These are phyloP conservation scores for Fusarium concolor DNA, from an alignment of 2,329 filamentous ascomycete genomes.

Conservation along the genomic window DNA sequence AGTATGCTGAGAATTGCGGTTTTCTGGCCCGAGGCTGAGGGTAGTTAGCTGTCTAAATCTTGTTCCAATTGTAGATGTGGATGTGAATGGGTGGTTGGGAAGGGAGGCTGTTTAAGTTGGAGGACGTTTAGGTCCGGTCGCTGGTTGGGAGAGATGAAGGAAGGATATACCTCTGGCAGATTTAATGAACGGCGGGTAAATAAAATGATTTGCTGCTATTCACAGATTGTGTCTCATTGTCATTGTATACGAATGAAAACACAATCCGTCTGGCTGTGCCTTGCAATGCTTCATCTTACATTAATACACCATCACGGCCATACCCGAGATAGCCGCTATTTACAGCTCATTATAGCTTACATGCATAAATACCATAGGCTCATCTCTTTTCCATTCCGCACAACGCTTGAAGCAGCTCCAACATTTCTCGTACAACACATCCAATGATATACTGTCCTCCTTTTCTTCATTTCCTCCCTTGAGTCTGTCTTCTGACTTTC, in stretches of 20 bases:
- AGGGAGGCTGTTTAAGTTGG: background rate
- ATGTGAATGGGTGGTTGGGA: slow-evolving; percentile 6
- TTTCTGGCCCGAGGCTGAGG: background rate
- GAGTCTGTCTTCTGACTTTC: slow-evolving; percentile 6
- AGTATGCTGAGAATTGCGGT: background rate
- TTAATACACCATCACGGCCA: slow-evolving; percentile 6
- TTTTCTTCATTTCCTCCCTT: slow-evolving; percentile 14
- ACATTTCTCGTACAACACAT: background rate
- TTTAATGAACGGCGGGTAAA: slow-evolving; percentile 13
- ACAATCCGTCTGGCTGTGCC: background rate
- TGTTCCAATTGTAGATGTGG: slow-evolving; percentile 9
- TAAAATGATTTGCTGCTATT: background rate
- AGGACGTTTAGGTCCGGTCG: background rate
- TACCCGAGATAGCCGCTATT: background rate
- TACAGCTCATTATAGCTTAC: slow-evolving; percentile 16
- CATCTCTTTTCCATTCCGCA: slow-evolving; percentile 21
- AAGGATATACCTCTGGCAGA: slow-evolving; percentile 33
- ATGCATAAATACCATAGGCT: slow-evolving; percentile 10
- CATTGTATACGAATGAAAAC: background rate
- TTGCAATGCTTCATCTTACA: slow-evolving; percentile 20
- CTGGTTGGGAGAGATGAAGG: slow-evolving; percentile 1
- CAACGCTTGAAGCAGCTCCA: slow-evolving; percentile 7
- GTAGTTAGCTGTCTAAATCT: slow-evolving; percentile 8
- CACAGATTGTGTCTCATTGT: background rate
- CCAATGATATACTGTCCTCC: background rate